These are phyloP conservation scores for Debaryomyces tyrocola DNA, from an alignment of 805 yeast genomes.

Conservation along the genomic window DNA sequence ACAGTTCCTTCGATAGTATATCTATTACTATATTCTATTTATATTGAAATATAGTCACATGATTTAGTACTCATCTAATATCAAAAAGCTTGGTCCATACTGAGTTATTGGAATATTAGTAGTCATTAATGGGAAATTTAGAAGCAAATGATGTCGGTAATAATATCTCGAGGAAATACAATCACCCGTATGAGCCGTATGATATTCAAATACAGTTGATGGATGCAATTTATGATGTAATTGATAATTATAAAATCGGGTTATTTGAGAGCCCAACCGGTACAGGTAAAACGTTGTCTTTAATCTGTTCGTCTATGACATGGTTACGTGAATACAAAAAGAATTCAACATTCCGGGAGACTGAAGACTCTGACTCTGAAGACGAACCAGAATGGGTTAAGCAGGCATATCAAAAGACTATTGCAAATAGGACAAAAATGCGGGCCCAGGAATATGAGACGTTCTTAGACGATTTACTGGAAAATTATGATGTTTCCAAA, in stretches of 20 bases:
- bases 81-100: background rate
- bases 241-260: slow-evolving; percentile 63
- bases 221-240: slow-evolving; percentile 67
- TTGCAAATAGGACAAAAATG: slow-evolving; percentile 25
- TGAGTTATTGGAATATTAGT: too few relatives aligned
- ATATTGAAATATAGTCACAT: background rate
- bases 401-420: slow-evolving; percentile 31
- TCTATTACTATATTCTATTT: too few relatives aligned
- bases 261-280: slow-evolving; percentile 94
- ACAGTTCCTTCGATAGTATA: too few relatives aligned
- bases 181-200: slow-evolving; percentile 85
- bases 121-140: background rate
- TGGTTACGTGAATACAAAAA: slow-evolving; percentile 66
- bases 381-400: slow-evolving; percentile 75
- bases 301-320: slow-evolving; percentile 80
- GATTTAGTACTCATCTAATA: background rate
- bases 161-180: slow-evolving; percentile 35
- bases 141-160: background rate
- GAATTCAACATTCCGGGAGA: slow-evolving; percentile 6
- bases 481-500: slow-evolving; percentile 17
- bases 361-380: slow-evolving; percentile 22
- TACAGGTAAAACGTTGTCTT: slow-evolving; percentile 85
- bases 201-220: slow-evolving; percentile 74
- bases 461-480: slow-evolving; percentile 35
- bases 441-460: slow-evolving; percentile 40